Base-by-base conservation (phyloP, 2,329 filamentous ascomycete species). In the Raffaelea arxii region DNA sequence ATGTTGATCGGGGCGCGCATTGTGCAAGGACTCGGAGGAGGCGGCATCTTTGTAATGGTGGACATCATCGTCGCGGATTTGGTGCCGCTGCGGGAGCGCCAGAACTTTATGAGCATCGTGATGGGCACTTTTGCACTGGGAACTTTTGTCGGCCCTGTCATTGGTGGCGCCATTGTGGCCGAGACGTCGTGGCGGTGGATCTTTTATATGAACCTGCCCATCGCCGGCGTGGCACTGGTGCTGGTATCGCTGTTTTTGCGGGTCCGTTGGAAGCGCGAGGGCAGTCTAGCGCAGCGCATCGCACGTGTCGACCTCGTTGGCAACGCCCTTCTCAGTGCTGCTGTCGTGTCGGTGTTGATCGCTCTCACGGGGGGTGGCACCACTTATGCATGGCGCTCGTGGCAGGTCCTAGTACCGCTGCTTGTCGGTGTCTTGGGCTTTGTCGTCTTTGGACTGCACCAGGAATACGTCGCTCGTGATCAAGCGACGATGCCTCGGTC, bases 1-100 rank as follows among this genome's bases (percentile, higher is more conserved):
- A 68, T 70, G 55, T 61, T 84, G 2, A 75, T 83, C 14, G 67
- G 64, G 9, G 27, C 27, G 6, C 41, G 41, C 27, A 23, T 35
- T 6, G 46, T 65, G 16, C 61, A 64, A 49, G 62, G 62, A 2
- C 27, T 61, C 3, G 62, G 62, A 21, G 57, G 55, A 14, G 60
- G 59, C 25, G 62, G 62, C 7, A 57, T 63, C n/a, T 45, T 59
- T 19, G 55, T 59, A 25, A 50, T 63, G 22, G 54, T 57, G 22
- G 62, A 63, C 39, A 56, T 63, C 18, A 56, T 59, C 6, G 52
- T 63, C 10, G 57, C 56, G 4, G 62, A 65, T 36, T 41, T 56
- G 18, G 53, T 54, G 12, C 54, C 54, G 16, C 46, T 53, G 6
- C 44, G 51, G 4, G 37, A 49, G 16, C 44, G 53, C 9, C 49